These are phyloP conservation scores for Globisporangium irregulare DNA, from an alignment of 352 stramenopile genomes.

Conservation along the genomic window DNA sequence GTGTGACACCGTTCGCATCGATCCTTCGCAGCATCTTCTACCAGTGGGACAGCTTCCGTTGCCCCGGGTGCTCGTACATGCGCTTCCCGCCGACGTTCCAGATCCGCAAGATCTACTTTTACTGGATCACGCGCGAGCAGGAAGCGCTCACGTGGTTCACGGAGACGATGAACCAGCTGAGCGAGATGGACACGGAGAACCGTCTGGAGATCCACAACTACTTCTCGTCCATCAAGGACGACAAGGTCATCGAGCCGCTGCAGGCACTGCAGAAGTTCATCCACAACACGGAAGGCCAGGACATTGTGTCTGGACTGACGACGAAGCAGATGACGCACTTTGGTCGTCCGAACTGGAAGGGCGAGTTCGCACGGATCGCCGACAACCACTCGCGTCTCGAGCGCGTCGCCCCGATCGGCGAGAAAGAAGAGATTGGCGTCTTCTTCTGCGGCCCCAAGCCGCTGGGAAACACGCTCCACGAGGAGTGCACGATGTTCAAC, in stretches of 20 bases:
- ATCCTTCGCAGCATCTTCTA: conserved; percentile 70
- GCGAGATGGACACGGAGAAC: conserved; percentile 64
- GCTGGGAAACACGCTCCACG: conserved; percentile 52
- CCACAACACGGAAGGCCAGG: conserved; percentile 54
- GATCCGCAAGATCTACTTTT: conserved; percentile 83
- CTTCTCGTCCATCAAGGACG: conserved; percentile 68
- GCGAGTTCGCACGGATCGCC: conserved; percentile 55
- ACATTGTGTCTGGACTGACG: conserved; percentile 68
- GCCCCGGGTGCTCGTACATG: conserved; percentile 46
- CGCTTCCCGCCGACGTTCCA: conserved; percentile 65
- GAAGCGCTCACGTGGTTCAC: conserved; percentile 75
- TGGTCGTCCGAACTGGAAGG: conserved; percentile 70
- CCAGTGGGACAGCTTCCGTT: conserved; percentile 59
- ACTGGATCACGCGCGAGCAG: conserved; percentile 79
- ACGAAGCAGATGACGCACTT: conserved; percentile 79
- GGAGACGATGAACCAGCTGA: conserved; percentile 81
- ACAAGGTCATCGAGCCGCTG: conserved; percentile 53
- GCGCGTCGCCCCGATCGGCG: conserved; percentile 21
- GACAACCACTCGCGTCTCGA: conserved; percentile 37
- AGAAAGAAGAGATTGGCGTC: conserved; percentile 65
- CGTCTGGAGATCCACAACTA: conserved; percentile 84
- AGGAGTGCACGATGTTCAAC: conserved; percentile 60
- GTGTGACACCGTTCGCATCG: conserved; percentile 69
- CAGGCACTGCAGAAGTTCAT: conserved; percentile 77
- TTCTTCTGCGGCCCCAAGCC: conserved; percentile 75